Evolutionary conservation across 495 filamentous ascomycete species (phyloP).

Genomic region (Cercophora sp.): DNA sequence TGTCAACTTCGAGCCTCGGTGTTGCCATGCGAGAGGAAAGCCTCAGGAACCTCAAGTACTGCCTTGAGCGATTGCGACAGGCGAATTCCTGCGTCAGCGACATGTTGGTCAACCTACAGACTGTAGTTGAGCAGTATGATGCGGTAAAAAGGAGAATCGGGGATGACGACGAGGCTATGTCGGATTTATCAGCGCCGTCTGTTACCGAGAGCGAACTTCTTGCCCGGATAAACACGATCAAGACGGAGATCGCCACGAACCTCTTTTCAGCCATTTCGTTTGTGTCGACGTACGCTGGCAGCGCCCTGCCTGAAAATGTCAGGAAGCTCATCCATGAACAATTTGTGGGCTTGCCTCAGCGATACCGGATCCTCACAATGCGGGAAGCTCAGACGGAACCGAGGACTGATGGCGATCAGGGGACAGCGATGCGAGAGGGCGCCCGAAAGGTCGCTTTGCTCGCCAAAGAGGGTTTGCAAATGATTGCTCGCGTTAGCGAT

Average conservation of each 20-base stretch:
- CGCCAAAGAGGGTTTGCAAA: constrained; percentile 82
- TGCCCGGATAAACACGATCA: constrained; percentile 63
- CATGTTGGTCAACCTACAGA: constrained; percentile 63
- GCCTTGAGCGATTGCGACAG: constrained; percentile 68
- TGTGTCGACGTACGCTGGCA: constrained; percentile 79
- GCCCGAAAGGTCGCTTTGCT: constrained; percentile 73
- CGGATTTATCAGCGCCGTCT: constrained; percentile 21
- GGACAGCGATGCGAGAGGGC: constrained; percentile 38
- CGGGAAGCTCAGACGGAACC: constrained; percentile 46
- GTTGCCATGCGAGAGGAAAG: constrained; percentile 86
- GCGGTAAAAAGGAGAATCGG: constrained; percentile 22
- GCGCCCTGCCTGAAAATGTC: constrained; percentile 80
- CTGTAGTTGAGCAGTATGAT: constrained; percentile 74
- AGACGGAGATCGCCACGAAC: constrained; percentile 68
- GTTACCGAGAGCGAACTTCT: constrained; percentile 42
- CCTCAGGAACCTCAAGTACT: constrained; percentile 70
- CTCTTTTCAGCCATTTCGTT: constrained; percentile 71
- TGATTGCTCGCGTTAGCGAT: constrained; percentile 78
- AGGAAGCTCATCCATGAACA: constrained; percentile 71
- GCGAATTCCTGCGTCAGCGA: constrained; percentile 71
- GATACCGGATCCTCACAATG: constrained; percentile 58
- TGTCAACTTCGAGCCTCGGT: constrained; percentile 78
- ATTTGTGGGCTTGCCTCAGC: constrained; percentile 70
- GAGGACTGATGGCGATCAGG: constrained; percentile 31
- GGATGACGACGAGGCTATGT: constrained; percentile 18